Evolutionary conservation across 352 stramenopile species (phyloP).

Genomic region (Phytophthora crassamura): DNA sequence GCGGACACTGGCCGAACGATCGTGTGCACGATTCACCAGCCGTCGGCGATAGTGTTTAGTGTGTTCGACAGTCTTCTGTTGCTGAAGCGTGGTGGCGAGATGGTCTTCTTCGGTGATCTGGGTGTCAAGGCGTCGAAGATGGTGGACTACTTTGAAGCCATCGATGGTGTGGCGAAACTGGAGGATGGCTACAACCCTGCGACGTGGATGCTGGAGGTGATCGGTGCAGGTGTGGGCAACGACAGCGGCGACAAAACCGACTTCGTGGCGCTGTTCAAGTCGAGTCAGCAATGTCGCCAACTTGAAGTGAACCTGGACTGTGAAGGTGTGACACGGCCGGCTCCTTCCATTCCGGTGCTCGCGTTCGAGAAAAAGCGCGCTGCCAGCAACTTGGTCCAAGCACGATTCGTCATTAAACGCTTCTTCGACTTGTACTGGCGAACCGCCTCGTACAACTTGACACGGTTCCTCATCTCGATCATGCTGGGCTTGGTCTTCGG

Average conservation of each 20-base stretch:
- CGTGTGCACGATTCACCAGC: constrained; percentile 91
- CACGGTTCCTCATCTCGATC: constrained; percentile 41
- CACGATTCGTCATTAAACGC: constrained; percentile 51
- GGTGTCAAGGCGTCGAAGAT: constrained; percentile 40
- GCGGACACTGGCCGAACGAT: constrained; percentile 63
- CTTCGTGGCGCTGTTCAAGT: constrained; percentile 20
- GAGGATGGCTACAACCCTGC: constrained; percentile 73
- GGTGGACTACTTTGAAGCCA: constrained; percentile 56
- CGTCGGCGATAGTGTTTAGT: constrained; percentile 33
- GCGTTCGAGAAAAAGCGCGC: constrained; percentile 36
- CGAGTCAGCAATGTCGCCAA: constrained; percentile 11
- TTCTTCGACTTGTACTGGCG: constrained; percentile 81
- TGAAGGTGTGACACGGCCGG: constrained; percentile 23
- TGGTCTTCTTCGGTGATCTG: constrained; percentile 64
- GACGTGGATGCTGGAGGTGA: constrained; percentile 86
- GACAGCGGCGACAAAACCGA: constrained; percentile 9
- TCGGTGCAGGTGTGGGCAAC: constrained; percentile 53
- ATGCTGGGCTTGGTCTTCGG: constrained; percentile 19
- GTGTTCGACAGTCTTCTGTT: constrained; percentile 82
- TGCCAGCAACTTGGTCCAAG: constrained; percentile 22
- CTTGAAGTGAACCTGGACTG: constrained; percentile 11
- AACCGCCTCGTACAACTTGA: constrained; percentile 79
- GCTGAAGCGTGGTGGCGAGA: constrained; percentile 55
- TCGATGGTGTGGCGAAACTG: constrained; percentile 48
- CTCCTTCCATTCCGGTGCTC: neutral